Base-by-base conservation (phyloP, 768 basidiomycete species). In the Leucosporidium yakuticum region DNA sequence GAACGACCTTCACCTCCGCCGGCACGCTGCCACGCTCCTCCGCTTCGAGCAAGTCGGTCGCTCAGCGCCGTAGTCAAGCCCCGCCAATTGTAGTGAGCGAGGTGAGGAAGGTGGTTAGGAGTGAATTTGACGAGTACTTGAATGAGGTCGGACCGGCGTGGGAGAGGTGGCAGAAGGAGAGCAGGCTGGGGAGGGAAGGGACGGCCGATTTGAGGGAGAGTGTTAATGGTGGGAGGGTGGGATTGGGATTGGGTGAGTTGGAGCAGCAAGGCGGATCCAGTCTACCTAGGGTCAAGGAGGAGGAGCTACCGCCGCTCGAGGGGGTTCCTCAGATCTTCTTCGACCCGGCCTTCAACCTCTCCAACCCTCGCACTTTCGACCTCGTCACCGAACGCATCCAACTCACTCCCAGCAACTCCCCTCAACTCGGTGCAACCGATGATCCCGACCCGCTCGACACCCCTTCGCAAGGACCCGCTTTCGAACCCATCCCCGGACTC, bases 41-140 rank as follows among this genome's bases (percentile, higher is more conserved):
- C 2, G 48, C 68, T 4, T 63, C 77, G 4, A 78, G 75, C 4
- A 79, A 78, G 73, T 74, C 76, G 6, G 79, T 79, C 25, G 78
- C 79, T 0, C 73, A 78, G 12, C 66, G 75, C 0, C 76, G 78
- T 53, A 77, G 76, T 39, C 77, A 78, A 49, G 66, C 78, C 4
- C 79, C 79, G 50, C 75, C 80, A 14, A 72, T 80, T 50, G 65
- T 73, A 21, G 70, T 78, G 48, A 77, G 88, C 1, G 86, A 87
- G 65, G 83, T 94, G 12, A 88, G 90, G 36, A 88, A 89, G 63
- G 88, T 93, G 14, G 83, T 85, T 58, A 83, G 88, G 64, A 87
- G 86, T 74, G 91, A 93, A 78, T 91, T 96, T 75, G 89, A 92
- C 62, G 79, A 86, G 2, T 96, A 93, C 81, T 82, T 94, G 21